A percentile compares a stretch with the other conserved stretches of the same genome.
Evolutionary conservation across 2,329 filamentous ascomycete species (phyloP).

Genomic region (Cladophialophora yegresii): DNA sequence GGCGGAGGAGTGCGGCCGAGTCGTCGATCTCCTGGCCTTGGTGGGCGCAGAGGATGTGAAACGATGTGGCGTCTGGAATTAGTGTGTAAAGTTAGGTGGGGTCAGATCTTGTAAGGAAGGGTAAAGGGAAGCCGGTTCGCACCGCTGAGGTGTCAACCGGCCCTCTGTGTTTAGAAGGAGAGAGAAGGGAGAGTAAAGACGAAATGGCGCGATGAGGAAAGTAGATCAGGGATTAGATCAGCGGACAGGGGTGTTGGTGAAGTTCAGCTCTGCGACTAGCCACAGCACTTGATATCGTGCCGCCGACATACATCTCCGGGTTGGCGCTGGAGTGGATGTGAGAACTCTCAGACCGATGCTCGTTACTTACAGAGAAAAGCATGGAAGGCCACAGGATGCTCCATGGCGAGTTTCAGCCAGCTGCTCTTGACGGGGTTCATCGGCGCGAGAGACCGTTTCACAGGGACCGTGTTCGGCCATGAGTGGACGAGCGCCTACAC

Average conservation of each 20-base stretch:
- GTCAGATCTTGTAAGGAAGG: background rate
- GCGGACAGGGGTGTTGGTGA: background rate
- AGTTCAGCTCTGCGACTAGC: background rate
- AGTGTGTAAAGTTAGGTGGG: background rate
- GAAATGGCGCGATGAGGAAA: background rate
- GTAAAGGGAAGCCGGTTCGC: too few relatives aligned
- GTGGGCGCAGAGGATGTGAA: constrained; percentile 22
- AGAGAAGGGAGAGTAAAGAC: background rate
- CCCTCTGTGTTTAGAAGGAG: too few relatives aligned
- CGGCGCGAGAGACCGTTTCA: background rate
- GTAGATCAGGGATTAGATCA: background rate
- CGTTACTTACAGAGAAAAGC: constrained; percentile 23
- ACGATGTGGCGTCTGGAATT: constrained; percentile 19
- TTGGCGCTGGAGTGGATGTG: background rate
- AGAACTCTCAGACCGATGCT: background rate
- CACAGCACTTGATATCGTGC: background rate
- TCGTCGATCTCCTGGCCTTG: constrained; percentile 24
- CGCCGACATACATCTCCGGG: background rate
- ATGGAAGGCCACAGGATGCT: constrained; percentile 30
- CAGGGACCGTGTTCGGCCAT: constrained; percentile 29
- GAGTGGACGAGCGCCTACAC: constrained; percentile 21
- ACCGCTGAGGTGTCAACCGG: too few relatives aligned
- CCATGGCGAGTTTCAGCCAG: constrained; percentile 30
- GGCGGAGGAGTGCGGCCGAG: constrained; percentile 20
- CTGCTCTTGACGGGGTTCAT: constrained; percentile 26